Conservation (phyloP, 192 early-diverging fungal genomes). For the Coemansia sp. region DNA sequence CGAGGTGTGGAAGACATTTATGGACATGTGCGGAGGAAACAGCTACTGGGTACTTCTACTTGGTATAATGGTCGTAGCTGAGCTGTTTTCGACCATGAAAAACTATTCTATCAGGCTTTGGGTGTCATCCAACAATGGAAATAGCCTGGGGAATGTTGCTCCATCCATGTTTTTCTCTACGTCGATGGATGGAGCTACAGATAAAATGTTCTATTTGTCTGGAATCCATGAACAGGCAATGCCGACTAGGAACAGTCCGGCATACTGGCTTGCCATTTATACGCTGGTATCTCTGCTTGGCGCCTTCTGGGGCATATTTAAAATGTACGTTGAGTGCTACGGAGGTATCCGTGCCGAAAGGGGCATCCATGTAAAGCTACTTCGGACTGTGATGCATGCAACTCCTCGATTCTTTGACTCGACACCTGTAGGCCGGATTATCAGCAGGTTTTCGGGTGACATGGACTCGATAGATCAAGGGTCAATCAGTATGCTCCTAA, state of each 20-base stretch:
- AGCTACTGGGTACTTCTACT: conserved; percentile 61
- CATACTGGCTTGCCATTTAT: conserved; percentile 66
- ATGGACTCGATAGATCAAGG: conserved; percentile 78
- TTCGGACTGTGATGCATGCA: conserved; percentile 63
- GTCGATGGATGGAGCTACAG: not conserved
- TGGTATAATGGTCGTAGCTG: conserved; percentile 30
- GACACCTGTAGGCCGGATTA: conserved; percentile 80
- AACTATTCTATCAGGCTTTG: conserved; percentile 66
- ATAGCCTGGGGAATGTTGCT: not conserved
- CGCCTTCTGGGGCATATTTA: conserved; percentile 40
- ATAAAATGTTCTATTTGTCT: conserved; percentile 31
- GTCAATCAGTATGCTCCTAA: conserved; percentile 55
- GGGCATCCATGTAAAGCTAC: conserved; percentile 56
- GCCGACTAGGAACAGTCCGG: conserved; percentile 12
- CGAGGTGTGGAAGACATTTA: conserved; percentile 44
- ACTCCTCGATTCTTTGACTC: conserved; percentile 86
- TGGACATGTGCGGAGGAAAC: conserved; percentile 59
- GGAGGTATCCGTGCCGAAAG: conserved; percentile 56
- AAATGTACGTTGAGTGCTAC: conserved; percentile 43
- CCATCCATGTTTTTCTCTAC: not conserved
- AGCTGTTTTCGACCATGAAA: conserved; percentile 49
- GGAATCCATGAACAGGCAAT: conserved; percentile 14
- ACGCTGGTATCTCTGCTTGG: conserved; percentile 57
- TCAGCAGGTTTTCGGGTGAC: conserved; percentile 89
- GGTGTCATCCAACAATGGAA: conserved; percentile 31